Conservation (phyloP, 805 yeast genomes). For the Debaryomyces maramus region DNA sequence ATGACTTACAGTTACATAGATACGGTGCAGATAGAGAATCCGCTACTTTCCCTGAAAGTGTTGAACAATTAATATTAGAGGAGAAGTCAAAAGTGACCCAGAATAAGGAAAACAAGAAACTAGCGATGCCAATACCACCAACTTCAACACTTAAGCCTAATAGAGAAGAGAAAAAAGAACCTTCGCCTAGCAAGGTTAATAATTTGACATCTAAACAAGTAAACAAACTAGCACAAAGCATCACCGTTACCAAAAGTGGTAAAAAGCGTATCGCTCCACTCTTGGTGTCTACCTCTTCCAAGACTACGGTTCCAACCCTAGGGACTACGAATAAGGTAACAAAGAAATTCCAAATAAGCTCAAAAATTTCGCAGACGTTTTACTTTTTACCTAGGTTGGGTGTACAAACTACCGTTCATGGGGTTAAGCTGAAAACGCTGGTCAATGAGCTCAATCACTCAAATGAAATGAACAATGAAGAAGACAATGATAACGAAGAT, state of each 20-base stretch:
- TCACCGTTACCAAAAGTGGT: constrained; percentile 72
- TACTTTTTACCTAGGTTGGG: constrained; percentile 62
- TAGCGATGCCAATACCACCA: neutral
- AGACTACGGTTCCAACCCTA: constrained; percentile 12
- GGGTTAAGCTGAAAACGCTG: constrained; percentile 34
- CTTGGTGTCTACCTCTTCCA: constrained; percentile 50
- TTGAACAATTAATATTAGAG: constrained; percentile 73
- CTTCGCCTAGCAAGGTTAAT: constrained; percentile 6
- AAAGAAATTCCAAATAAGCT: constrained; percentile 11
- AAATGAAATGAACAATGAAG: constrained; percentile 20
- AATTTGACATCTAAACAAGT: constrained; percentile 11
- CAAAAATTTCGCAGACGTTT: constrained; percentile 45
- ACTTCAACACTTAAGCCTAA: neutral
- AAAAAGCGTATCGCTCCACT: constrained; percentile 75
- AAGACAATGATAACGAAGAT: constrained; percentile 52
- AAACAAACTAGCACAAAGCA: constrained; percentile 35
- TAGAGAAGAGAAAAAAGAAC: constrained; percentile 19
- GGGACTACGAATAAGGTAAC: constrained; percentile 11
- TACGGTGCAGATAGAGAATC: constrained; percentile 89
- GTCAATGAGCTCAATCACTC: constrained; percentile 13
- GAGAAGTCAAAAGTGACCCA: constrained; percentile 46
- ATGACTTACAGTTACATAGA: constrained; percentile 68
- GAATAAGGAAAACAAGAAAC: constrained; percentile 25
- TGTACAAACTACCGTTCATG: constrained; percentile 61
- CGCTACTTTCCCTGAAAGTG: constrained; percentile 82